Conservation (phyloP, 2,329 filamentous ascomycete species). For the Colletotrichum cuscutae region DNA sequence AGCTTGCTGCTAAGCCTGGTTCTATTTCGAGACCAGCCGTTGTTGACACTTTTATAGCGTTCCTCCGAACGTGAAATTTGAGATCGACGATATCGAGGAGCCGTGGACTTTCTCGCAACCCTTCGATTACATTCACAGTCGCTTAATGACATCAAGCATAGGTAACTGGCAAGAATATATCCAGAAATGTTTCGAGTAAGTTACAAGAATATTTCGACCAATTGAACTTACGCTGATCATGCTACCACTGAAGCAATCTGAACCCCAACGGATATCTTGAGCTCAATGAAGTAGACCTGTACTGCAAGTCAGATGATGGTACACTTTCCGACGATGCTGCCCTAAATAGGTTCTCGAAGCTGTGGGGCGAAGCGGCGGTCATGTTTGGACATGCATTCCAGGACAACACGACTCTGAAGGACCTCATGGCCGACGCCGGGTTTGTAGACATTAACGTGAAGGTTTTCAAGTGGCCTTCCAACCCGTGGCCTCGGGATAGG, state of each 20-base stretch:
- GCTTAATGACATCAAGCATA: conserved; percentile 49
- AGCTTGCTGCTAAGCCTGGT: too few relatives aligned
- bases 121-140: conserved; percentile 53
- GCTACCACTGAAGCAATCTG: conserved; percentile 36
- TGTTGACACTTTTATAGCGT: conserved; percentile 42
- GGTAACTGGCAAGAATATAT: conserved; percentile 46
- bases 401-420: conserved; percentile 41
- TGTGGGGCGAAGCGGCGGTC: conserved; percentile 42
- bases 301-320: conserved; percentile 52
- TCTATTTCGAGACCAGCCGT: too few relatives aligned
- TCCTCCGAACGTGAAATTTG: conserved; percentile 59
- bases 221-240: background rate
- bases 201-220: background rate
- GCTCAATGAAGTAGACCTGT: conserved; percentile 53
- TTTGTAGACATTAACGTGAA: conserved; percentile 62
- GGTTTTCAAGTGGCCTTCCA: conserved; percentile 59
- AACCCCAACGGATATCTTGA: conserved; percentile 56
- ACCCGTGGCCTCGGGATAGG: conserved; percentile 60
- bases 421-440: conserved; percentile 59
- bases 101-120: conserved; percentile 48
- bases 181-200: conserved; percentile 44
- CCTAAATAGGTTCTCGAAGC: conserved; percentile 30
- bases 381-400: conserved; percentile 42
- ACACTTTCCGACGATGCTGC: conserved; percentile 43
- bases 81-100: conserved; percentile 53